Evolutionary conservation across 2,329 filamentous ascomycete genomes (phyloP).

Genomic region (Colletotrichum sp.): DNA sequence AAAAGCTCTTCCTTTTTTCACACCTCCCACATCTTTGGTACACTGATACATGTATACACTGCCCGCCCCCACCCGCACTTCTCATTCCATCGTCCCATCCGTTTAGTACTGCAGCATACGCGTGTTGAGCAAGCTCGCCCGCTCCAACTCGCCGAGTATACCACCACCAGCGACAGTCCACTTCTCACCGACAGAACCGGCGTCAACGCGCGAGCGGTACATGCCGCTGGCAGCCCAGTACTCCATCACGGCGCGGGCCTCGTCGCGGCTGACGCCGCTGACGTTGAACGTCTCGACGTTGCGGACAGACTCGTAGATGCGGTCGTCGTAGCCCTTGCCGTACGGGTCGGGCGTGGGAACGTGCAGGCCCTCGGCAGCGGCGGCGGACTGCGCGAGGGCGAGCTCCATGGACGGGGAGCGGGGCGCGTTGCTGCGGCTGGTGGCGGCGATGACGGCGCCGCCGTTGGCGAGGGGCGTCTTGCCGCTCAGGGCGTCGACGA

Average conservation of each 20-base stretch:
- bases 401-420: conserved; percentile 71
- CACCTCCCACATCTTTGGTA: conserved; percentile 7
- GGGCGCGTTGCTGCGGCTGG: conserved; percentile 73
- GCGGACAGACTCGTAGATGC: conserved; percentile 58
- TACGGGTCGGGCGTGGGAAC: conserved; percentile 56
- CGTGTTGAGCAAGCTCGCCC: conserved; percentile 58
- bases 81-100: neutral
- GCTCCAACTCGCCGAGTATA: conserved; percentile 85
- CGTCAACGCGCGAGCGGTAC: conserved; percentile 72
- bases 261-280: conserved; percentile 72
- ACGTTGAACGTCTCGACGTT: conserved; percentile 61
- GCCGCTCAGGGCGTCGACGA: conserved; percentile 74
- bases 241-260: conserved; percentile 83
- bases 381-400: conserved; percentile 63
- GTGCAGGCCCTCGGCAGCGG: conserved; percentile 40
- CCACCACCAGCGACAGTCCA: conserved; percentile 85
- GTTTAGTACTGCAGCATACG: conserved; percentile 32
- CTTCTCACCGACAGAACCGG: conserved; percentile 76
- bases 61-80: neutral
- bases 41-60: conserved; percentile 12
- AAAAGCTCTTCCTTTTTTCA: neutral
- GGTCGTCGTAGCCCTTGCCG: conserved; percentile 60
- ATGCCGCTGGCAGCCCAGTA: conserved; percentile 92
- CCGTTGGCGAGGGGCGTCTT: conserved; percentile 68
- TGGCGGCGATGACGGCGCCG: conserved; percentile 78